Evolutionary conservation across 2,329 filamentous ascomycete species (phyloP).

Genomic region (Fusarium brachygibbosum): DNA sequence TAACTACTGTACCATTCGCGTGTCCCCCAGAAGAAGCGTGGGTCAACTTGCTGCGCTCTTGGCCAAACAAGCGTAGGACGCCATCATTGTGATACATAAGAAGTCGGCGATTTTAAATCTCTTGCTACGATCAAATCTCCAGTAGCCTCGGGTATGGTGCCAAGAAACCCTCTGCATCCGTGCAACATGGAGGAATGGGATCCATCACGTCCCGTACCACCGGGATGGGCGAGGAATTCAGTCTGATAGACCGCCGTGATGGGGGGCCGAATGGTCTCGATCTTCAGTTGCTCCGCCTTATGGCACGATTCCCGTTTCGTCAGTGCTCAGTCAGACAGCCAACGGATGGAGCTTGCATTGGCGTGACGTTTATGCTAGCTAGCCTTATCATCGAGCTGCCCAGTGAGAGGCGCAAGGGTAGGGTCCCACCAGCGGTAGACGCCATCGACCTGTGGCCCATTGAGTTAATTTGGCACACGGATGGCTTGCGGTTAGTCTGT

Average conservation of each 20-base stretch:
- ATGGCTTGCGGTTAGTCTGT: conserved; percentile 47
- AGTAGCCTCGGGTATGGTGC: conserved; percentile 41
- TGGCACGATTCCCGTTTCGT: conserved; percentile 48
- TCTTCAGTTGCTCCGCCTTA: conserved; percentile 47
- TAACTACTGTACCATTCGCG: conserved; percentile 27
- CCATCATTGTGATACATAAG: conserved; percentile 17
- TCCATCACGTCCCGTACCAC: conserved; percentile 46
- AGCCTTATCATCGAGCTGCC: conserved; percentile 42
- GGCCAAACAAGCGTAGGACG: conserved; percentile 8
- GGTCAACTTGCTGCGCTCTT: too few relatives aligned
- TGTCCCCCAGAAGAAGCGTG: conserved; percentile 19
- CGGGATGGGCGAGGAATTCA: conserved; percentile 46
- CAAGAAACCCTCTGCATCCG: conserved; percentile 31
- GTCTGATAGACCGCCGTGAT: conserved; percentile 31
- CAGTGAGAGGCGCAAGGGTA: conserved; percentile 19
- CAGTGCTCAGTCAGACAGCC: conserved; percentile 37
- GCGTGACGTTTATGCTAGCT: conserved; percentile 44
- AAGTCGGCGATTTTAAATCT: conserved; percentile 29
- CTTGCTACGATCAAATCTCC: conserved; percentile 19
- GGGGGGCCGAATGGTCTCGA: conserved; percentile 47
- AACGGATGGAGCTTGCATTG: conserved; percentile 44
- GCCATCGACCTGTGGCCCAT: conserved; percentile 37
- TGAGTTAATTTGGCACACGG: conserved; percentile 47
- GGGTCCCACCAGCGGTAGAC: conserved; percentile 38
- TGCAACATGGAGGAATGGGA: conserved; percentile 40